These are phyloP conservation scores for Entophlyctis luteolus DNA, from an alignment of 192 early-diverging fungal species.

Conservation along the genomic window DNA sequence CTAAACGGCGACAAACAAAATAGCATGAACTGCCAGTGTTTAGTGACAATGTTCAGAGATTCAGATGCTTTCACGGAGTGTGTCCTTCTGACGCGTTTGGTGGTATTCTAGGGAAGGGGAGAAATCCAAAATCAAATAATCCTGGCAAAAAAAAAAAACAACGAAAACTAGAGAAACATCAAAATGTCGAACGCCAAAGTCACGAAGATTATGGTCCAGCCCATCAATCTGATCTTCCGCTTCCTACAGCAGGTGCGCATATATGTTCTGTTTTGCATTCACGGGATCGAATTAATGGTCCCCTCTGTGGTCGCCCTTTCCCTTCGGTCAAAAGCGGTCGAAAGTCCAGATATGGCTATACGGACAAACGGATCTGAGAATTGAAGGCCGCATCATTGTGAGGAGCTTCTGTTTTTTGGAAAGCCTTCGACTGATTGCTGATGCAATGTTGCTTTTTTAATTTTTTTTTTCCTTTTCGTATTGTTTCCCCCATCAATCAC, in stretches of 20 bases:
- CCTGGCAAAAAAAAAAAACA: neutral
- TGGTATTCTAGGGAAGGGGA: too few relatives aligned
- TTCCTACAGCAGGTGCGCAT: conserved; percentile 78
- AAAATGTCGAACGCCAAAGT: conserved; percentile 53
- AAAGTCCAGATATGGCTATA: conserved; percentile 93
- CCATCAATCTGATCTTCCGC: conserved; percentile 95
- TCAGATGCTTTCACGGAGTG: too few relatives aligned
- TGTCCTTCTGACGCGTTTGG: too few relatives aligned
- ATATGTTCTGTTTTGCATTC: neutral
- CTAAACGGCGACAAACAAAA: too few relatives aligned
- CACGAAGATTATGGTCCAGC: conserved; percentile 81
- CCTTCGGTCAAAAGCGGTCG: conserved; percentile 64
- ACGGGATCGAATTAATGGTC: neutral
- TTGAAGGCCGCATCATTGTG: conserved; percentile 93
- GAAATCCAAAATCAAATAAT: too few relatives aligned
- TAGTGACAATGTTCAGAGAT: too few relatives aligned
- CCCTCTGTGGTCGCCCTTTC: neutral
- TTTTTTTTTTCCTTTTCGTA: neutral
- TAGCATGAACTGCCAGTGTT: too few relatives aligned
- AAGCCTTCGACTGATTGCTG: neutral
- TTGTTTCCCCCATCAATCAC: neutral
- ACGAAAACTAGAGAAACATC: neutral
- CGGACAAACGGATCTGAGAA: conserved; percentile 76
- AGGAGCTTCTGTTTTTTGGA: conserved; percentile 19
- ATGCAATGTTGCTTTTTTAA: neutral